Percentiles rank a stretch among this genome's conserved stretches.
These are phyloP conservation scores for Phaeotremella fagi DNA, from an alignment of 768 basidiomycete species.

Conservation along the genomic window DNA sequence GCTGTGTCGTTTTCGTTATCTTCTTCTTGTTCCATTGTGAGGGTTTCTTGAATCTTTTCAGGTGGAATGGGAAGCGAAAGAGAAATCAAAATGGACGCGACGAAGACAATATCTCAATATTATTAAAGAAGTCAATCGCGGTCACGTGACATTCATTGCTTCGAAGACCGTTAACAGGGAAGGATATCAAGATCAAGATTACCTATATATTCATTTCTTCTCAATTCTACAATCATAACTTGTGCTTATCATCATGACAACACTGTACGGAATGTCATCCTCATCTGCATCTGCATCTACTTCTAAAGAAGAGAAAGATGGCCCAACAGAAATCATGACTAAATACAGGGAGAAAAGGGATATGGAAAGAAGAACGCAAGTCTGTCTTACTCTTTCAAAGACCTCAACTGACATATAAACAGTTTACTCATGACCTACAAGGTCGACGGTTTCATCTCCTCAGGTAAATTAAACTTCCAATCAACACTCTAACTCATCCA, in stretches of 20 bases:
- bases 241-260: too few species aligned
- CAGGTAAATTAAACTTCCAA: conserved; percentile 53
- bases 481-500: not conserved
- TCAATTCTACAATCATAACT: too few species aligned
- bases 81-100: not conserved
- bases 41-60: not conserved
- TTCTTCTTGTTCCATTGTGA: not conserved
- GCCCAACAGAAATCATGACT: too few species aligned
- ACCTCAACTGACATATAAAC: not conserved
- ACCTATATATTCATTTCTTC: too few species aligned
- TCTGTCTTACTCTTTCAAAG: not conserved
- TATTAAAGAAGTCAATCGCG: not conserved
- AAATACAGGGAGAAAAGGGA: too few species aligned
- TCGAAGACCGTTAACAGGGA: too few species aligned
- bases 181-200: too few species aligned
- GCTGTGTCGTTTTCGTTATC: conserved; percentile 22
- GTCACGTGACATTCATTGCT: not conserved
- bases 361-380: conserved; percentile 54
- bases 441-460: conserved; percentile 95
- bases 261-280: too few species aligned
- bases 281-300: too few species aligned
- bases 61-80: not conserved
- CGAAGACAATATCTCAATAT: not conserved
- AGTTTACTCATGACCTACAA: conserved; percentile 75
- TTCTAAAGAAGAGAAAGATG: too few species aligned